Base-by-base conservation (phyloP, 1,284 basidiomycete species). In the Heterobasidion occidentale region DNA sequence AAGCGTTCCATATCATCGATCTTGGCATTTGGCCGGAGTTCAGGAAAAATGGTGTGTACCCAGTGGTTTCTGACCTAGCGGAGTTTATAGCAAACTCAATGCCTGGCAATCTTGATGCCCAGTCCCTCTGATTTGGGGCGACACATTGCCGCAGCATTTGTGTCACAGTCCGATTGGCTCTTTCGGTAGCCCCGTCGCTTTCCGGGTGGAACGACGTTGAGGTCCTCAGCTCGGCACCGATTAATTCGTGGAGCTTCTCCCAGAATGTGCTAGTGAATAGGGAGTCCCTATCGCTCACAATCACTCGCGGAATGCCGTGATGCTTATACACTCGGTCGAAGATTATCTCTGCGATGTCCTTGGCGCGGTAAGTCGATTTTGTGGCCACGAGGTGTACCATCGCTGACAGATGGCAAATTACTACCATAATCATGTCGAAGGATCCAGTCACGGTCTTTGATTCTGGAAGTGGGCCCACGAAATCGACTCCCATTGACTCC, bases 181-280 rank as follows among this genome's bases (percentile, higher is more conserved):
- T 64, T 60, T 77, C 74, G 0, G 72, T 75, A 0, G 67, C 59
- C 0, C 75, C 74, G 56, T 78, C 75, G 0, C 70, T 72, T 53
- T 79, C 63, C 0, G 76, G 77, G 56, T 79, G 77, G 52, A 72
- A 80, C 0, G 73, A 62, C 7, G 70, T 71, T 0, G 73, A 77
- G 69, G 79, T 69, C 0, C 61, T 55, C 0, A 78, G 63, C 42
- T 73, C 63, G 2, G 66, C 64, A 0, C 71, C 67, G 1, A 74
- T 57, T 2, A 75, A 61, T 33, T 60, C 36, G 52, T 74, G 62
- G 0, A 79, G 56, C 7, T 67, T 55, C 11, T 60, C 65, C 77
- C 77, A 81, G 59, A 79, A 73, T n/a, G 57, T 56, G 47, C 69
- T 66, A 0, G 73, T 78, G 59, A 79, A 80, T 12, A 73, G 58